Evolutionary conservation across 139 green algal species (phyloP), one percentile per base, ranked within the genome.

Genomic region (Tetratostichococcus sp.): DNA sequence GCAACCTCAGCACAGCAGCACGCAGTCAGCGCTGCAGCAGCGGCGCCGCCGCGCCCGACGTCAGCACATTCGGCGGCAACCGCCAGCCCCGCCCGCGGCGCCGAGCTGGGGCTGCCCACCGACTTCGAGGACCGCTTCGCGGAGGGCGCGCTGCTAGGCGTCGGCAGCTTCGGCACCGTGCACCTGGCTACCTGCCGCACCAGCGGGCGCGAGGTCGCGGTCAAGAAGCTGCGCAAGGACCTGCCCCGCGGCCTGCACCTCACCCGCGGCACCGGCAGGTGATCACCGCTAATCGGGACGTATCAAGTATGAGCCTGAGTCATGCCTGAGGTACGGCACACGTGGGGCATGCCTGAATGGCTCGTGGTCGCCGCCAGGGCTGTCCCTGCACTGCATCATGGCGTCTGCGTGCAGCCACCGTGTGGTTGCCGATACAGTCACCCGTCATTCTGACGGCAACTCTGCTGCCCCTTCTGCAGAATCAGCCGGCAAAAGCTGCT

Each of bases 201-300:
- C 28, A 34, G 26, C 26, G 62, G 62, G 2, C n/a, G 30, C 28
- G 62, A 68, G 30, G 62, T 68, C 4, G 62, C 62, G 1, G 62
- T 68, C 28, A 68, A 68, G 62, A 34, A 30, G n/a, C 62, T 68
- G 62, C n/a, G 62, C 26, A 68, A 68, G 22, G 50, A 62, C 50
- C 19, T 62, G 50, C 50, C 50, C 14, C 50, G 50, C 50, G 50
- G 50, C 50, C 19, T 62, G 50, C 50, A 62, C 50, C 50, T 26
- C 50, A 62, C 50, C 50, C 50, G 50, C 50, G 50, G 50, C 50
- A 62, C 50, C 50, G 50, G 50, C 50, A 62, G 50, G 39, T 50
- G n/a, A n/a, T n/a, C n/a, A n/a, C n/a, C n/a, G n/a, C n/a, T n/a
- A n/a, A n/a, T n/a, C n/a, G n/a, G n/a, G n/a, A n/a, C n/a, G n/a